Conservation (phyloP, 345 rosid species). For the Pugionium cornutum region DNA sequence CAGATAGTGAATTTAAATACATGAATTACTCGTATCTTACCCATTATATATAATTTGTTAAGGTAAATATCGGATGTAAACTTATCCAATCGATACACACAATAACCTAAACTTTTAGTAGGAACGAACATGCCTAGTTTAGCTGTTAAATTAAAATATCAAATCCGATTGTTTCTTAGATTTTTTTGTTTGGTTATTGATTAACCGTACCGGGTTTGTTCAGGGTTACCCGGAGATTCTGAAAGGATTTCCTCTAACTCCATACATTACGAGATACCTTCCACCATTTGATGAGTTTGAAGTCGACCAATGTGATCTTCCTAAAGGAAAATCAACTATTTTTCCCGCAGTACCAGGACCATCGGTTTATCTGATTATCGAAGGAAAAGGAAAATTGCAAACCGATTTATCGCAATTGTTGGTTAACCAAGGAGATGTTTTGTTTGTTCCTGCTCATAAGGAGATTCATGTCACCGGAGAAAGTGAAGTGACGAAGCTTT, state of each 20-base stretch:
- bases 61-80: no score
- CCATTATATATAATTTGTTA: no score
- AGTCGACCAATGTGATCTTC: conserved; percentile 74
- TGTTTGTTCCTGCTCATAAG: conserved; percentile 72
- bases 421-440: conserved; percentile 65
- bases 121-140: no score
- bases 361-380: conserved; percentile 62
- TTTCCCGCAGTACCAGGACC: conserved; percentile 80
- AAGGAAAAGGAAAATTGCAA: conserved; percentile 59
- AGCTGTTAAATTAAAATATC: no score
- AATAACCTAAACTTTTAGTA: no score
- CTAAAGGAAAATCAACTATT: conserved; percentile 53
- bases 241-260: conserved; percentile 63
- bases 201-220: background rate
- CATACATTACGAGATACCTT: conserved; percentile 70
- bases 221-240: conserved; percentile 89
- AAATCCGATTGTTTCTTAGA: no score
- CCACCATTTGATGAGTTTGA: conserved; percentile 96
- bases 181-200: background rate
- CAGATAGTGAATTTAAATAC: no score
- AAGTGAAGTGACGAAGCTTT: conserved; percentile 58
- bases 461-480: conserved; percentile 54
- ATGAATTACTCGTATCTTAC: no score
- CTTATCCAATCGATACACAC: no score
- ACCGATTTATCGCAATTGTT: conserved; percentile 41